Base-by-base conservation (phyloP, 805 yeast genomes). In the Kodamaea fukazawae region DNA sequence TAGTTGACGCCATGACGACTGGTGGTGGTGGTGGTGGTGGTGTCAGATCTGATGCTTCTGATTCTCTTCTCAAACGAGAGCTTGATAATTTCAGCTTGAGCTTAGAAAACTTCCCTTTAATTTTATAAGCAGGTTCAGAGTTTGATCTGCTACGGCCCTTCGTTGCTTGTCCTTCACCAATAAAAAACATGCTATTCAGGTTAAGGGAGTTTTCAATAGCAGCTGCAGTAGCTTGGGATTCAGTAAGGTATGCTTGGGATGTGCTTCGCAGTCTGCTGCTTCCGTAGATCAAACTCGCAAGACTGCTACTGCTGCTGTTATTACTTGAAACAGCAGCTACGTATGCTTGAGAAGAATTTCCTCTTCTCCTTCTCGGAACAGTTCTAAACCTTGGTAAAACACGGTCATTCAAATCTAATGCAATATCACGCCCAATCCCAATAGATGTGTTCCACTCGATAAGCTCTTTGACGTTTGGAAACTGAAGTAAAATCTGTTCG, bases 381-480 rank as follows among this genome's bases (percentile, higher is more conserved):
- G 91, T 81, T 54, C 93, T 73, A 54, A 82, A 88, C 31, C 71
- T 75, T 9, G 96, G 96, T 55, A 79, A 61, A 36, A 78, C 81
- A 34, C 98, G 73, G 33, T 76, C 73, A 25, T 74, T 79, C 15
- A 91, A 55, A 46, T 93, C 96, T 36, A 89, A 67, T 2, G 96
- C 71, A 23, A 90, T 77, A 49, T 86, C 93, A 36, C 83, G 82
- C 1, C 93, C 97, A 8, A 81, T 75, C 40, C 78, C 77, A 12
- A 93, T 44, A 32, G 79, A 81, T 52, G 77, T 72, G 43, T 86
- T 75, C 97, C 96, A 91, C 29, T 76, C 77, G 37, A 91, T 77
- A 71, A 88, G 73, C 27, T 79, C 82, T 50, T 78, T 79, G 3
- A 82, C 73, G 30, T 73, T 68, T 2, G 75, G 58, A 51, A 86